These are phyloP conservation scores for Gautieria morchelliformis DNA, from an alignment of 768 basidiomycete species.

Conservation along the genomic window DNA sequence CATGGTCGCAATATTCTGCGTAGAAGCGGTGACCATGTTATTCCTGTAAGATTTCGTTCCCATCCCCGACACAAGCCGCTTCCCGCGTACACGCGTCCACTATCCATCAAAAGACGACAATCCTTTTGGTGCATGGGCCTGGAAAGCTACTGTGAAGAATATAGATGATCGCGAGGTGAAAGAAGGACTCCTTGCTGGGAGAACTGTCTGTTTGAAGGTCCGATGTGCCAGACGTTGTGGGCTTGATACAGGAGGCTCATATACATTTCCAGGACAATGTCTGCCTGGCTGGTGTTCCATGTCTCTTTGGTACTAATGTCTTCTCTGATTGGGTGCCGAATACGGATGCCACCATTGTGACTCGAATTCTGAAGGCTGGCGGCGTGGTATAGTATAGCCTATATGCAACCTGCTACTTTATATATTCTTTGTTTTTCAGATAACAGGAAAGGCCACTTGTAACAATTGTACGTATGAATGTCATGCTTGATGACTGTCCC, in stretches of 20 bases:
- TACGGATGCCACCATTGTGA: conserved; percentile 36
- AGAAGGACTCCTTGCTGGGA: conserved; percentile 25
- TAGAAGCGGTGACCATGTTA: not conserved
- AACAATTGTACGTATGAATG: conserved; percentile 18
- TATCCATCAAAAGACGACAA: conserved; percentile 20
- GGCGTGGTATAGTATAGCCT: conserved; percentile 15
- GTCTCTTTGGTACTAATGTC: conserved; percentile 31
- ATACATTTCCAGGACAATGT: conserved; percentile 23
- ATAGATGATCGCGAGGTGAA: conserved; percentile 14
- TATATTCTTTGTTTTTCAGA: conserved; percentile 3
- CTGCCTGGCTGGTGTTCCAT: conserved; percentile 31
- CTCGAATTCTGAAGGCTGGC: conserved; percentile 33
- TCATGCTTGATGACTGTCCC: not conserved
- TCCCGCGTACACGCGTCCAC: conserved; percentile 17
- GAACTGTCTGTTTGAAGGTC: conserved; percentile 30
- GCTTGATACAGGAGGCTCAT: not conserved
- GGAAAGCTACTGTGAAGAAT: conserved; percentile 23
- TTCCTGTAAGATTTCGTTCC: conserved; percentile 12
- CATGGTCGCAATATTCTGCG: not conserved
- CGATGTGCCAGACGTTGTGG: not conserved
- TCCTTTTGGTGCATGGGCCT: conserved; percentile 26
- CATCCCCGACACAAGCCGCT: conserved; percentile 13
- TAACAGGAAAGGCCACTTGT: conserved; percentile 31
- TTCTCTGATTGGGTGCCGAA: conserved; percentile 24
- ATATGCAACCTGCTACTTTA: not conserved